Conservation (phyloP, 441 rosid genomes). For the Mallotus repandus region DNA sequence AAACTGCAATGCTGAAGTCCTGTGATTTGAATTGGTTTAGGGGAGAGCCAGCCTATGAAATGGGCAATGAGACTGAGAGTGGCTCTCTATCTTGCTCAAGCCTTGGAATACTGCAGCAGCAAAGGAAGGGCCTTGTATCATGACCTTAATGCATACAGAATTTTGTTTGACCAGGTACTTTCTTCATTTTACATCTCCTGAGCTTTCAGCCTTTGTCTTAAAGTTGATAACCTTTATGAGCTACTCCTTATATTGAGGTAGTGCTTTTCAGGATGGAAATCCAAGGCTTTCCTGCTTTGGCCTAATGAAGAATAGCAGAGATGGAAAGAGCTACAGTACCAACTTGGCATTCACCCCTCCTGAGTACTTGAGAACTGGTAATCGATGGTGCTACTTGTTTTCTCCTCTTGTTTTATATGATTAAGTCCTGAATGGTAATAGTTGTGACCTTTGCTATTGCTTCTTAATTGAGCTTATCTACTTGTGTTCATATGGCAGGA, state of each 20-base stretch:
- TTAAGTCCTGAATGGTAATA: neutral
- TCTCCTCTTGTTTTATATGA: neutral
- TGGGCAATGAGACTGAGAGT: constrained; percentile 98
- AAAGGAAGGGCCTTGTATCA: constrained; percentile 94
- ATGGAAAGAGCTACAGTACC: constrained; percentile 97
- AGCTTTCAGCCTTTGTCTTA: constrained; percentile 5
- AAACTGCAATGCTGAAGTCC: neutral
- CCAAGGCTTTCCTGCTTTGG: constrained; percentile 98
- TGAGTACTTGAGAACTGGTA: constrained; percentile 94
- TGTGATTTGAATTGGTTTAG: constrained; percentile 41
- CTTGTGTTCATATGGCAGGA: constrained; percentile 49
- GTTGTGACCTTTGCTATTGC: neutral
- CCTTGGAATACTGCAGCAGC: constrained; percentile 82
- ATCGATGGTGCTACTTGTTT: constrained; percentile 10
- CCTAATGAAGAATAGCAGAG: constrained; percentile 96
- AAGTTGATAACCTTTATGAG: constrained; percentile 15
- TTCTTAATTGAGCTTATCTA: constrained; percentile 19
- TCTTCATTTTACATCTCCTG: constrained; percentile 19
- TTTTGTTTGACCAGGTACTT: constrained; percentile 88
- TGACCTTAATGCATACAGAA: constrained; percentile 92
- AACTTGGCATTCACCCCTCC: constrained; percentile 99
- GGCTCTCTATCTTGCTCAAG: constrained; percentile 88
- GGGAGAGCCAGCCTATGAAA: constrained; percentile 96
- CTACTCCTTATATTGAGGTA: constrained; percentile 24
- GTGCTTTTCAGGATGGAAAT: constrained; percentile 71